Evolutionary conservation across 164 flowering plant genomes (phyloP).

Genomic region (Litsea cubeba): DNA sequence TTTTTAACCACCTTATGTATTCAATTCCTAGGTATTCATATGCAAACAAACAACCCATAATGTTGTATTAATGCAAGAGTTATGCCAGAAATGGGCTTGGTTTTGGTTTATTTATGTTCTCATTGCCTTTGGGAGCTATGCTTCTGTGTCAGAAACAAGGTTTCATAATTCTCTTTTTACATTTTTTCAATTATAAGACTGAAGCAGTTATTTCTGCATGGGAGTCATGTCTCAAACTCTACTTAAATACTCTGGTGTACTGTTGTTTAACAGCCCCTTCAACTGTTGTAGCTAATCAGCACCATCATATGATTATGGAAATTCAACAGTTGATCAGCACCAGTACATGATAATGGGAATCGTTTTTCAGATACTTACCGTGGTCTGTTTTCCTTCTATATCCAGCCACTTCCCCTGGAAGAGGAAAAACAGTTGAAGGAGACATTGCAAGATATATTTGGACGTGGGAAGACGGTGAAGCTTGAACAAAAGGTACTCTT

Average conservation of each 20-base stretch:
- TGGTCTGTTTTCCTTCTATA: not conserved
- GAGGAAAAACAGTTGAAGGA: constrained; percentile 81
- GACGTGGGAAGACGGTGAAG: constrained; percentile 56
- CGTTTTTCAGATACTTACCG: not conserved
- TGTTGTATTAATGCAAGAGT: not conserved
- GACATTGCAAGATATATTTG: constrained; percentile 61
- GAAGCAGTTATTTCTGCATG: not conserved
- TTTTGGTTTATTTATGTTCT: not conserved
- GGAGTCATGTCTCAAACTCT: no score
- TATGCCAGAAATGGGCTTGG: not conserved
- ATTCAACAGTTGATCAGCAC: no score
- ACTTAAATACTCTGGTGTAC: no score
- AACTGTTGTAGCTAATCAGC: no score
- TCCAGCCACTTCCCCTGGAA: constrained; percentile 64
- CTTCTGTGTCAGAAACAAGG: not conserved
- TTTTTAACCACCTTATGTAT: no score
- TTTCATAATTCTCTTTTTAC: not conserved
- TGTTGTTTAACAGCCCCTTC: no score
- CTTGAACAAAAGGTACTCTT: constrained; percentile 67
- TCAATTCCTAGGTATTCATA: no score
- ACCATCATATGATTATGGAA: no score
- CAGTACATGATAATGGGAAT: not conserved
- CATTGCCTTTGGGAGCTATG: not conserved
- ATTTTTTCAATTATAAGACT: not conserved
- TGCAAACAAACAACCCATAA: no score